Percentiles rank a stretch among this genome's conserved stretches.
phyloP scores from a whole-genome alignment of 805 yeast genomes.

The Starmerella vaccinii region DNA sequence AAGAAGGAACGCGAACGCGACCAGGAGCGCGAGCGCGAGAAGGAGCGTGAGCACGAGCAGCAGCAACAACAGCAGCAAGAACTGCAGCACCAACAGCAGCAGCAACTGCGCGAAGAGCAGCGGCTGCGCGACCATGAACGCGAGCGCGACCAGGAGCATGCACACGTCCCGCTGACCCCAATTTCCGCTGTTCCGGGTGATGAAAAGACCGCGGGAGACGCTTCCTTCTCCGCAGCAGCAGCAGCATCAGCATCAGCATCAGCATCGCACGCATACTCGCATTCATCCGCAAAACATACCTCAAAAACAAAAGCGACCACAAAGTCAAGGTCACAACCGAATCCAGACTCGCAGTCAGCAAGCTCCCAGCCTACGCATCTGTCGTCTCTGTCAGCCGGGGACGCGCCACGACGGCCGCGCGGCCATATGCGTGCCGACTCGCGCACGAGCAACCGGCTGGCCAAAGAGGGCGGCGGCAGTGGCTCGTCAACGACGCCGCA shows the following conservation, averaged over 20 bases:
- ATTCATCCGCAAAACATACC: too few species aligned
- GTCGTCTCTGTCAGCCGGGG: not conserved
- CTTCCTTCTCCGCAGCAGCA: not conserved
- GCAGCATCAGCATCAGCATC: not conserved
- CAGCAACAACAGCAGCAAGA: not conserved
- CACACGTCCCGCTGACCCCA: not conserved
- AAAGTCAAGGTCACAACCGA: not conserved
- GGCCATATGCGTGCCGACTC: conserved; percentile 17
- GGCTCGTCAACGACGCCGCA: not conserved
- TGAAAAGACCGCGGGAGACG: not conserved
- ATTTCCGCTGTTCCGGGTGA: not conserved
- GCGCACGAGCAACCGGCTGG: conserved; percentile 12
- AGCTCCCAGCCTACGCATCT: not conserved
- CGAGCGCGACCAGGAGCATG: not conserved
- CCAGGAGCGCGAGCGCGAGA: not conserved
- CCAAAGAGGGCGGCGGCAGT: not conserved
- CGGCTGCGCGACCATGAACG: not conserved
- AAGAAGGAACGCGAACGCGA: not conserved
- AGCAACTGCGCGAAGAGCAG: not conserved
- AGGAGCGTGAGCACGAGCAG: not conserved
- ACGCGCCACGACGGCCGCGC: not conserved
- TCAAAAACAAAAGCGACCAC: not conserved
- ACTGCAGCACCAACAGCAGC: not conserved
- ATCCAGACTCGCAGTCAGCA: not conserved
- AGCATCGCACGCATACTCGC: not conserved